A percentile compares a stretch with the other conserved stretches of the same genome.
Evolutionary conservation across 225 moss, liverwort and hornwort genomes (phyloP).

Genomic region (Antitrichia curtipendula): DNA sequence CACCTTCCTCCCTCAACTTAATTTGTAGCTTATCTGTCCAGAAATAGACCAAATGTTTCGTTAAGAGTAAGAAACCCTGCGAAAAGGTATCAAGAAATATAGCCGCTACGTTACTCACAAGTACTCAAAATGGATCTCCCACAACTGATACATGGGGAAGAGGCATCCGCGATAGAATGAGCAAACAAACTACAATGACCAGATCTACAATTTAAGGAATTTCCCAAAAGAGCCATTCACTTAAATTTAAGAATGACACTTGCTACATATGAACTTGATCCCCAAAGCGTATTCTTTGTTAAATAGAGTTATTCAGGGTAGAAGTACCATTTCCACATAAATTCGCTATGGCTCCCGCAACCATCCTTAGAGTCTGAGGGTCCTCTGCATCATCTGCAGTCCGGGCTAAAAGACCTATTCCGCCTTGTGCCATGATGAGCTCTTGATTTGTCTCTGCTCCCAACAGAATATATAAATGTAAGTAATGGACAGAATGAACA

Average conservation of each 20-base stretch:
- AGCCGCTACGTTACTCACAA: background rate
- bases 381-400: conserved; percentile 95
- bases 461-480: background rate
- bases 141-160: background rate
- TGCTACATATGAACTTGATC: background rate
- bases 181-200: background rate
- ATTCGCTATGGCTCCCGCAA: conserved; percentile 91
- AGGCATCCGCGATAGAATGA: background rate
- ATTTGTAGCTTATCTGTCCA: conserved; percentile 80
- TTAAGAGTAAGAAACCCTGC: background rate
- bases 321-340: conserved; percentile 75
- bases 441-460: conserved; percentile 84
- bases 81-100: background rate
- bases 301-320: background rate
- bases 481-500: background rate
- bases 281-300: background rate
- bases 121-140: background rate
- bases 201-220: background rate
- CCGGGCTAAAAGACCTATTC: conserved; percentile 82
- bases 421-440: conserved; percentile 92
- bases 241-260: background rate
- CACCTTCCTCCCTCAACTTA: conserved; percentile 91
- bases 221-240: background rate
- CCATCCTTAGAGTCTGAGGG: conserved; percentile 85
- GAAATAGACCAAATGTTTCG: background rate